Evolutionary conservation across 78 protist genomes (phyloP), one percentile per base, ranked within the genome.

Genomic region (Dictyostelium intermedium): DNA sequence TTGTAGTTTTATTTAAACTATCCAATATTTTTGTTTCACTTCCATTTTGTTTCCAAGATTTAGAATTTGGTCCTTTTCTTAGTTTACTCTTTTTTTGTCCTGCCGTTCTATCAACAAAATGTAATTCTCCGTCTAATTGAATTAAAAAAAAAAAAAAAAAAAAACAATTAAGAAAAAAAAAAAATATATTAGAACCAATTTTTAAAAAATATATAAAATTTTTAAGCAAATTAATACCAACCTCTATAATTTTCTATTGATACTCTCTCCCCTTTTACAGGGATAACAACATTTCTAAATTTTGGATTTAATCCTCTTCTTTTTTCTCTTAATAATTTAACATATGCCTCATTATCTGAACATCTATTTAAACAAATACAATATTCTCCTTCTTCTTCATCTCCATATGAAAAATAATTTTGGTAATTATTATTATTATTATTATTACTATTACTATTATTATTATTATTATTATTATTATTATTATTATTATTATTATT

Each of bases 1-100:
- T 14, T 7, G 74, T 56, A 11, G 53, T 53, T 43, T 47, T 43
- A 56, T 50, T 82, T 45, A 66, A 61, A 5, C 47, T 45, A 18
- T 61, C 50, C 20, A 47, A 56, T 4, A 89, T 89, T 60, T 89
- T 89, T 5, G 84, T 80, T 35, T 89, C 94, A 6, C 86, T 79
- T 3, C 94, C 94, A 89, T 89, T 89, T 69, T 89, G 94, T 66
- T 89, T 89, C 94, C 94, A 89, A 6, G 87, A 80, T 7, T 80
- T 7, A 1, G 63, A 56, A 20, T 69, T 56, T 23, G 56, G 53
- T 13, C 60, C 61, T 50, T 89, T 89, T 70, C 94, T 78, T 4
- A 77, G 32, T 25, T 89, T 89, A 80, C 84, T 74, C 32, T 89
- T 89, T n/a, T 89, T 89, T 37, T 41, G 45, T 20, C 43, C 83